A percentile compares a stretch with the other conserved stretches of the same genome.
These are phyloP conservation scores for Phytopythium montanum DNA, from an alignment of 352 stramenopile genomes.

Conservation along the genomic window DNA sequence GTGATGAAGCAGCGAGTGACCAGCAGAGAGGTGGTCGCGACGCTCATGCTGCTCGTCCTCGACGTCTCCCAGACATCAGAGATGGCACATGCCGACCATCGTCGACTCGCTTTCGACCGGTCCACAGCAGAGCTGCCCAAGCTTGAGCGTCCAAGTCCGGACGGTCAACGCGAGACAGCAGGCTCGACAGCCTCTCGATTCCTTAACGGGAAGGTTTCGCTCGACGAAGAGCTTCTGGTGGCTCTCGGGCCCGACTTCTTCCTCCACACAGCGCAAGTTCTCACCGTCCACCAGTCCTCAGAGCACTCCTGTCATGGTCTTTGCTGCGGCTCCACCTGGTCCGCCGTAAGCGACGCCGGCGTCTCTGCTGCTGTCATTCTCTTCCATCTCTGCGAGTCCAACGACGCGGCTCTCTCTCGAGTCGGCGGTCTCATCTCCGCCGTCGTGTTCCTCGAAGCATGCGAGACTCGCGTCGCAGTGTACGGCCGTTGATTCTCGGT, in stretches of 20 bases:
- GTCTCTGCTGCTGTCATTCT: slow-evolving; percentile 29
- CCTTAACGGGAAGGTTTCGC: slow-evolving; percentile 25
- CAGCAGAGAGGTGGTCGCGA: slow-evolving; percentile 22
- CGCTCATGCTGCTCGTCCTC: slow-evolving; percentile 29
- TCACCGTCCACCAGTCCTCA: slow-evolving; percentile 10
- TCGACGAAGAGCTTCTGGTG: slow-evolving; percentile 23
- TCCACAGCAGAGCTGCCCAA: background rate
- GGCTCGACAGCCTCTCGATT: slow-evolving; percentile 31
- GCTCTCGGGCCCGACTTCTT: slow-evolving; percentile 31
- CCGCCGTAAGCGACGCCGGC: slow-evolving; percentile 22
- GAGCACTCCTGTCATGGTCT: slow-evolving; percentile 18
- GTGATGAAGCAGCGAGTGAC: slow-evolving; percentile 28
- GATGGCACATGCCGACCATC: slow-evolving; percentile 30
- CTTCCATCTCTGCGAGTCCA: slow-evolving; percentile 6
- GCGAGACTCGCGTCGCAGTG: slow-evolving; percentile 46
- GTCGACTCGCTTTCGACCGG: slow-evolving; percentile 10
- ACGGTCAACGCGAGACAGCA: background rate
- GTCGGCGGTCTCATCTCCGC: slow-evolving; percentile 16
- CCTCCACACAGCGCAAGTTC: slow-evolving; percentile 21
- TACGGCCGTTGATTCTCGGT: slow-evolving; percentile 15
- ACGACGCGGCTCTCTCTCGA: slow-evolving; percentile 6
- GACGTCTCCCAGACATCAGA: slow-evolving; percentile 24
- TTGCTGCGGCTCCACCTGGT: slow-evolving; percentile 30
- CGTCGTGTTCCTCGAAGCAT: slow-evolving; percentile 25
- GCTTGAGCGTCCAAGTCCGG: background rate